These are phyloP conservation scores for Metschnikowia cubensis DNA, from an alignment of 805 yeast genomes.

Conservation along the genomic window DNA sequence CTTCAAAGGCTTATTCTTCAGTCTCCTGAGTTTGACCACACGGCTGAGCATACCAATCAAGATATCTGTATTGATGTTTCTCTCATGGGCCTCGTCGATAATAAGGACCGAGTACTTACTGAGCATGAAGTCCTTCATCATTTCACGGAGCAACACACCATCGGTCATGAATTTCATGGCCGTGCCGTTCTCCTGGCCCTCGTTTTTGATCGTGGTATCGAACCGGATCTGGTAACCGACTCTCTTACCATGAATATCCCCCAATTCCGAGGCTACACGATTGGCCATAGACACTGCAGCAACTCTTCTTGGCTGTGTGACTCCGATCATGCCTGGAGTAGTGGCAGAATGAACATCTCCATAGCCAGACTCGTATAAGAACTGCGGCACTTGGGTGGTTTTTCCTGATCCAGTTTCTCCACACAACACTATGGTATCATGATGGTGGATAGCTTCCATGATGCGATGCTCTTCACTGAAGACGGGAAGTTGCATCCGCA, in stretches of 20 bases:
- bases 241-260: conserved; percentile 54
- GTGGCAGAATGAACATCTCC: conserved; percentile 56
- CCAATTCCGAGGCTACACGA: conserved; percentile 73
- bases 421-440: conserved; percentile 85
- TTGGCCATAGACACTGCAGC: conserved; percentile 91
- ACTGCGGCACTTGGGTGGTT: conserved; percentile 97
- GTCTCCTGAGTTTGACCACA: conserved; percentile 65
- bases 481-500: conserved; percentile 77
- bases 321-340: conserved; percentile 88
- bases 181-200: conserved; percentile 47
- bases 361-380: conserved; percentile 87
- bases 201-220: conserved; percentile 59
- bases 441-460: conserved; percentile 93
- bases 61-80: conserved; percentile 94
- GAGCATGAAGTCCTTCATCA: conserved; percentile 82
- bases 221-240: conserved; percentile 85
- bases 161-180: conserved; percentile 88
- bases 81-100: conserved; percentile 97
- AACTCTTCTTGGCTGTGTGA: conserved; percentile 93
- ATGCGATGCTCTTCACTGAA: conserved; percentile 85
- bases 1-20: conserved; percentile 61
- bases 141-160: conserved; percentile 88
- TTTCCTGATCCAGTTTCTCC: conserved; percentile 99
- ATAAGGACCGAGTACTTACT: conserved; percentile 80
- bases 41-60: conserved; percentile 92